phyloP scores from a whole-genome alignment of 2,329 filamentous ascomycete genomes.

The Ophiocordyceps camponoti-rufipedis region DNA sequence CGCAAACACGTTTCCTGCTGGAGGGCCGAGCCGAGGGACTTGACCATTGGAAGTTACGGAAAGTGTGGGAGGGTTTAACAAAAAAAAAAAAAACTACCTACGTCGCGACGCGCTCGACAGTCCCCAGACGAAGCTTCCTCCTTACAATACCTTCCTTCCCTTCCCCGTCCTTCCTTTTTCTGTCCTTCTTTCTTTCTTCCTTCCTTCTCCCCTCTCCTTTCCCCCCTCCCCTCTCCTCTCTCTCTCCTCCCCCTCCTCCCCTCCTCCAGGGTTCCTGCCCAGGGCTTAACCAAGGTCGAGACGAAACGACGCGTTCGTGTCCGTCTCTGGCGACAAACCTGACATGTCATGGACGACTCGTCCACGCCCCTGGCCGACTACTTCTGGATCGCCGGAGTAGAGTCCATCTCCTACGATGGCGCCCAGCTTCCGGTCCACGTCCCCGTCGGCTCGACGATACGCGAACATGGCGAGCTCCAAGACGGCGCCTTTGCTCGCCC shows the following conservation, averaged over 20 bases:
- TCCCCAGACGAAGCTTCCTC: not conserved
- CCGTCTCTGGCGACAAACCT: slow-evolving; percentile 3
- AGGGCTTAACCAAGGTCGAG: not conserved
- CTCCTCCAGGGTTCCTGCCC: not conserved
- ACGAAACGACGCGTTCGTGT: not conserved
- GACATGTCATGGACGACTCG: slow-evolving; percentile 39
- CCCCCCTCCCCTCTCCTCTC: not conserved
- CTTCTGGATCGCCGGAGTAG: slow-evolving; percentile 59
- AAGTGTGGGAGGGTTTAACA: no score
- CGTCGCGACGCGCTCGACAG: not conserved
- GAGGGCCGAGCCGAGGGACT: not conserved
- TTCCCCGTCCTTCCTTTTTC: not conserved
- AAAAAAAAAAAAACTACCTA: not conserved
- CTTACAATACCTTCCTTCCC: not conserved
- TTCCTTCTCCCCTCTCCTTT: not conserved
- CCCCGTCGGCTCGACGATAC: slow-evolving; percentile 38
- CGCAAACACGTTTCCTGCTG: not conserved
- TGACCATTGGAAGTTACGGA: no score
- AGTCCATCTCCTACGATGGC: slow-evolving; percentile 48
- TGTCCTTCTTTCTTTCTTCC: not conserved
- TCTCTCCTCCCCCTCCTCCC: not conserved
- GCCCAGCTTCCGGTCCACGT: slow-evolving; percentile 14
- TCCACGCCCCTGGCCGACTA: slow-evolving; percentile 53
- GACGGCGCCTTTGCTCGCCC: slow-evolving; percentile 14
- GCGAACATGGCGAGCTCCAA: slow-evolving; percentile 41